Evolutionary conservation across 306 rosid genomes (phyloP).

Genomic region (Benincasa hispida): DNA sequence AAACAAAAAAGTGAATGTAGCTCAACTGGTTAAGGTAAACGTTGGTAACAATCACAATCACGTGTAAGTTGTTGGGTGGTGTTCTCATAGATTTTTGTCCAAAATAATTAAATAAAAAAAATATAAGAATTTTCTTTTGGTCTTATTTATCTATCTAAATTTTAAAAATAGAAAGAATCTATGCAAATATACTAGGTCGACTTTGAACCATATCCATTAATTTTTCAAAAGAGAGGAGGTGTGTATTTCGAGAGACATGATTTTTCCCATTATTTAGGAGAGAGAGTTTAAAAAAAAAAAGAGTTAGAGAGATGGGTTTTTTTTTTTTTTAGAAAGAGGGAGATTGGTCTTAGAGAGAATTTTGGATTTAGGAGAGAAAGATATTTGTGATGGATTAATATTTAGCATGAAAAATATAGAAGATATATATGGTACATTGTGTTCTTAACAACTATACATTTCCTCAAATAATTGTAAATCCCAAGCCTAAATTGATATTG

Average conservation of each 20-base stretch:
- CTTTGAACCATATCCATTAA: not conserved
- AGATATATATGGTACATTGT: not conserved
- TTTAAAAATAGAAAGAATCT: no score
- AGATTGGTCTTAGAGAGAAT: no score
- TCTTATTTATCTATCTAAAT: no score
- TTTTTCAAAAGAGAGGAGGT: not conserved
- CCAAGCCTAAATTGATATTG: not conserved
- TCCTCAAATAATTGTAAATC: slow-evolving; percentile 3
- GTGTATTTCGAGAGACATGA: not conserved
- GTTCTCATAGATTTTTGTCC: no score
- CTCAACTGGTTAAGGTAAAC: no score
- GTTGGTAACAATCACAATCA: no score
- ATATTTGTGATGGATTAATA: not conserved
- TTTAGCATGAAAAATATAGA: not conserved
- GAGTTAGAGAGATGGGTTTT: no score
- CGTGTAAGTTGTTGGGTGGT: no score
- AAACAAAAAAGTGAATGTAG: no score
- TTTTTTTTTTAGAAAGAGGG: not conserved
- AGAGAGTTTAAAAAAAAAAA: not conserved
- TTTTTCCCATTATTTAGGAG: not conserved
- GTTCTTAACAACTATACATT: not conserved
- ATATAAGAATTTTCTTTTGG: no score
- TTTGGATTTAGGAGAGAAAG: not conserved
- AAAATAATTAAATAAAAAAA: no score
- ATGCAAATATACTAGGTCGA: no score